Percentiles rank a stretch among this genome's conserved stretches.
These are phyloP conservation scores for Candida pseudoglaebosa DNA, from an alignment of 805 yeast species.

Conservation along the genomic window DNA sequence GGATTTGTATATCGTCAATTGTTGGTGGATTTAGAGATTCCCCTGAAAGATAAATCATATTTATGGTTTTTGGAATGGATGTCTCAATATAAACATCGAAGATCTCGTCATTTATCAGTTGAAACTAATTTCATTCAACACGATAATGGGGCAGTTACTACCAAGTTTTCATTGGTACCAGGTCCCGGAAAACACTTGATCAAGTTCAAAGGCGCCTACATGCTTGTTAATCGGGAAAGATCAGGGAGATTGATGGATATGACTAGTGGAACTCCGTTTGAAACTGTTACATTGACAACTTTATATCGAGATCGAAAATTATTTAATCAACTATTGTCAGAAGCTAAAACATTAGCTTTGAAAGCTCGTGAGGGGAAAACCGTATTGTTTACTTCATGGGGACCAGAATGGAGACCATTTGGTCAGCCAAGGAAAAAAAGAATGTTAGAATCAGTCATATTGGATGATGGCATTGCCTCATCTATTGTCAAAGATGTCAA, in stretches of 20 bases:
- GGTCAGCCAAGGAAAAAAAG: conserved; percentile 93
- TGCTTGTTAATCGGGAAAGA: conserved; percentile 85
- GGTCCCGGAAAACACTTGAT: conserved; percentile 96
- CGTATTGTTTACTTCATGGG: conserved; percentile 90
- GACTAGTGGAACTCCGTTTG: conserved; percentile 91
- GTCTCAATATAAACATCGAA: conserved; percentile 72
- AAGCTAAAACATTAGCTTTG: conserved; percentile 82
- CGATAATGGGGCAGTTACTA: conserved; percentile 85
- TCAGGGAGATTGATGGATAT: conserved; percentile 84
- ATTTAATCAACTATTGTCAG: conserved; percentile 67
- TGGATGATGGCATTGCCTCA: conserved; percentile 73
- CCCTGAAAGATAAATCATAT: conserved; percentile 89
- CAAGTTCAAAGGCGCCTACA: conserved; percentile 79
- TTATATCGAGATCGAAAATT: conserved; percentile 73
- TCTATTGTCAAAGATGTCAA: conserved; percentile 63
- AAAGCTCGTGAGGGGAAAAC: conserved; percentile 88
- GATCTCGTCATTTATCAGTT: conserved; percentile 82
- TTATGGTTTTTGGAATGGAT: conserved; percentile 97
- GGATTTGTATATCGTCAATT: conserved; percentile 73
- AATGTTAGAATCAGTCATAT: conserved; percentile 75
- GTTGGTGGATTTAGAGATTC: conserved; percentile 88
- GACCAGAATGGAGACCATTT: conserved; percentile 98
- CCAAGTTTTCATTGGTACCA: conserved; percentile 88
- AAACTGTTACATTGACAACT: conserved; percentile 92
- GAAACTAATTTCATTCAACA: conserved; percentile 85